These are phyloP conservation scores for Penicillium coffeae DNA, from an alignment of 495 filamentous ascomycete species.

Conservation along the genomic window DNA sequence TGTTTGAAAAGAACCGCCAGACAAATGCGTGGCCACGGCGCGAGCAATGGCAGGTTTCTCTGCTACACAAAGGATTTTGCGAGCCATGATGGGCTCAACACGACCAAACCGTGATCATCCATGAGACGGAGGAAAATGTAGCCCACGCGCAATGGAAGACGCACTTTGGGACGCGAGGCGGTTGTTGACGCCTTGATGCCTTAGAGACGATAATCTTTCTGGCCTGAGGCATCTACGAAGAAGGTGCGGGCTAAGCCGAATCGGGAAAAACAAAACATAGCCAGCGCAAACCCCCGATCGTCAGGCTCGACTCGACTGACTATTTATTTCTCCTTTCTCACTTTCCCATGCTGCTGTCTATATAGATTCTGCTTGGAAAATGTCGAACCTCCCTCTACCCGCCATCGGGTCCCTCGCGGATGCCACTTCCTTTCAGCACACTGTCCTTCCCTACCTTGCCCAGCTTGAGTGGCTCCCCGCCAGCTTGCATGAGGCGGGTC, in stretches of 20 bases:
- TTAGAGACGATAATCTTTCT: conserved; percentile 7
- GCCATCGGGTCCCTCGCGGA: conserved; percentile 62
- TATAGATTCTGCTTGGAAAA: conserved; percentile 20
- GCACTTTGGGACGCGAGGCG: conserved; percentile 16
- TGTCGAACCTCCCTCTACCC: conserved; percentile 61
- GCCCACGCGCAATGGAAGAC: conserved; percentile 12
- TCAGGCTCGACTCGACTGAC: background rate
- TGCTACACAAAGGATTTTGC: conserved; percentile 81
- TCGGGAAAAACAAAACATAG: conserved; percentile 26
- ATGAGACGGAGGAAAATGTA: conserved; percentile 8
- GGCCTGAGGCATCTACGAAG: conserved; percentile 20
- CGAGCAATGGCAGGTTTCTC: conserved; percentile 97
- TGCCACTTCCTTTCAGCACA: conserved; percentile 66
- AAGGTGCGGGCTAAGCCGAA: conserved; percentile 13
- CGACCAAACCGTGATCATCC: conserved; percentile 5
- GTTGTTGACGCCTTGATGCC: conserved; percentile 8
- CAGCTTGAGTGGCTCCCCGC: conserved; percentile 72
- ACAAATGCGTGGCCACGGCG: conserved; percentile 84
- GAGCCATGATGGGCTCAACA: conserved; percentile 23
- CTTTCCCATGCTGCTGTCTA: background rate
- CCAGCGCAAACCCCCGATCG: conserved; percentile 4
- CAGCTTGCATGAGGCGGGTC: conserved; percentile 54
- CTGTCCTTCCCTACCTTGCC: conserved; percentile 70
- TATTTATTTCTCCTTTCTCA: background rate
- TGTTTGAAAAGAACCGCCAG: conserved; percentile 64